Base-by-base conservation (phyloP, 202 grass and related monocot genomes). In the Schoenoplectus tabernaemontani region DNA sequence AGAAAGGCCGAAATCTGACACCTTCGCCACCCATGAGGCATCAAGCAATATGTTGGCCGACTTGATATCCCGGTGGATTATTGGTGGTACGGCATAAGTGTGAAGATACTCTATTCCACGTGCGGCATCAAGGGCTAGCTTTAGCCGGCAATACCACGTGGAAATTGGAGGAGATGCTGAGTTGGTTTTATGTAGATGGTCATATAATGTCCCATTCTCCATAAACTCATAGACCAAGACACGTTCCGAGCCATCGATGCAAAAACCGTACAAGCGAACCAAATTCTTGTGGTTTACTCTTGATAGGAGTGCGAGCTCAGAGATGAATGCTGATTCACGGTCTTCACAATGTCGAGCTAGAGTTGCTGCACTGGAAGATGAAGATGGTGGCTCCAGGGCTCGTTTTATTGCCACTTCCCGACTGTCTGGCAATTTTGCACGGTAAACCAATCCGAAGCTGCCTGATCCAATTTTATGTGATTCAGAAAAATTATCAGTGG, bases 101-200 rank as follows among this genome's bases (percentile, higher is more conserved):
- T 97, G 94, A 57, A 97, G 90, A 87, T 97, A 93, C 86, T 97
- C 91, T 87, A 94, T 84, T 65, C 82, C 94, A 13, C 94, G 89
- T 0, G 94, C 94, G 7, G 91, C 91, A 77, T 92, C 94, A 41
- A 97, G 91, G 0, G 91, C 91, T 15, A 97, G 85, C 38, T 77
- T 83, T 59, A 97, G 84, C 23, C 94, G 87, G 46, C 82, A 60
- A 39, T 83, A 48, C 94, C 94, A 97, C 1, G 89, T 78, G 7
- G 86, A 67, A 9, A 93, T 84, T 59, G 83, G 87, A 70, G 82
- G 81, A 24, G 84, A 85, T 38, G 76, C 78, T 1, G 32, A 0
- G 0, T 82, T 0, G 2, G 22, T 66, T 77, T 59, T 76, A 87
- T 93, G 94, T 79, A 97, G 89, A 86, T 94, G 87, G 48, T 94